These are phyloP conservation scores for Leptodermis oblonga DNA, from an alignment of 257 asterid species.

Conservation along the genomic window DNA sequence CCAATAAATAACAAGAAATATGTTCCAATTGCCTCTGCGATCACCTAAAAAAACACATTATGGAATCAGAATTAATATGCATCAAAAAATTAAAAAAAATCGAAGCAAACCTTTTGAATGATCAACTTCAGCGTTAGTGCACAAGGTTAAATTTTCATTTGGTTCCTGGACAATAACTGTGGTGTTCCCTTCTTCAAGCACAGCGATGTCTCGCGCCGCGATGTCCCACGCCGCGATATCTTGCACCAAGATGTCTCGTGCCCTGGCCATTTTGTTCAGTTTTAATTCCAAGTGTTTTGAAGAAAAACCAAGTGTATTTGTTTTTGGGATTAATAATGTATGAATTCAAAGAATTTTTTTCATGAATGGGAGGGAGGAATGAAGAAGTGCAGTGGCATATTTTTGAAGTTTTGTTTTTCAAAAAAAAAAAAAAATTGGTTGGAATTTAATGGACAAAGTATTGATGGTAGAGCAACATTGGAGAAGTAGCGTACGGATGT, in stretches of 20 bases:
- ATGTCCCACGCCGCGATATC: no score
- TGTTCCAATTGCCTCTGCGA: slow-evolving; percentile 63
- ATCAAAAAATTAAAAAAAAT: no score
- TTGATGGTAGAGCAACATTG: slow-evolving; percentile 41
- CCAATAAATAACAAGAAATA: slow-evolving; percentile 58
- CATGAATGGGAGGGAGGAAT: no score
- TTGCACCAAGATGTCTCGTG: slow-evolving; percentile 31
- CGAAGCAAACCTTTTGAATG: slow-evolving; percentile 60
- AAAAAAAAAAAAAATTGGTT: slow-evolving; percentile 15
- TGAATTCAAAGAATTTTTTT: background rate
- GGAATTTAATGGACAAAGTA: slow-evolving; percentile 28
- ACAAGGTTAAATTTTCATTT: slow-evolving; percentile 28
- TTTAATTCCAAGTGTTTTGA: background rate
- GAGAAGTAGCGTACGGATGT: slow-evolving; percentile 27
- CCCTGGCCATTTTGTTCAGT: slow-evolving; percentile 25
- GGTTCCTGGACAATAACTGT: slow-evolving; percentile 2
- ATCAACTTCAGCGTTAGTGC: slow-evolving; percentile 38
- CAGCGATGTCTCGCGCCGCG: no score
- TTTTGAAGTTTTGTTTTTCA: background rate
- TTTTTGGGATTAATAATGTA: background rate
- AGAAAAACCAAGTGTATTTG: background rate
- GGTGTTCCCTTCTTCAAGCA: slow-evolving; percentile 47
- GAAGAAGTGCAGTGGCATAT: background rate
- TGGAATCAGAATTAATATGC: no score
- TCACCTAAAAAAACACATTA: slow-evolving; percentile 20